Conservation (phyloP, 225 moss, liverwort and hornwort species). For the Ulota crispa region DNA sequence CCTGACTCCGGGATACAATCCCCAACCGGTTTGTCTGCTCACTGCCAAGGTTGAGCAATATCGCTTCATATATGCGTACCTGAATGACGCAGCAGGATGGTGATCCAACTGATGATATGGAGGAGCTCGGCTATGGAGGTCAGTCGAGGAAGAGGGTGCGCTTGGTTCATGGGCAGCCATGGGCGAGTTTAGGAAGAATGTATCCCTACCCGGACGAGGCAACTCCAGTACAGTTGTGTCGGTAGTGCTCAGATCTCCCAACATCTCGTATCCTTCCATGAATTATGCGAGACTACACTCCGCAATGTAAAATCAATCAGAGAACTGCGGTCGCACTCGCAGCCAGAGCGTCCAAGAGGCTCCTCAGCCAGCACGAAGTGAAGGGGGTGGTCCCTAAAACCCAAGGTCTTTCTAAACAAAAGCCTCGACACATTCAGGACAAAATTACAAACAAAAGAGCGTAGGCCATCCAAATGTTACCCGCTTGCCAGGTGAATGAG, state of each 20-base stretch:
- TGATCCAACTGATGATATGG: too few species aligned
- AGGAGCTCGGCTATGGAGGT: too few species aligned
- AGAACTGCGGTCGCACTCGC: constrained; percentile 14
- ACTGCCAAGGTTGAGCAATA: too few species aligned
- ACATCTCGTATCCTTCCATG: constrained; percentile 28
- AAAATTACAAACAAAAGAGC: neutral
- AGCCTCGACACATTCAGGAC: neutral
- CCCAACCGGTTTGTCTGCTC: too few species aligned
- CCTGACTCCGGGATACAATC: too few species aligned
- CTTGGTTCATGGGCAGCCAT: too few species aligned
- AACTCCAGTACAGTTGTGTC: neutral
- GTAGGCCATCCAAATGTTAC: neutral
- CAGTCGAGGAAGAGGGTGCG: too few species aligned
- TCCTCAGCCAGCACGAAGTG: constrained; percentile 49
- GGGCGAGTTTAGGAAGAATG: too few species aligned
- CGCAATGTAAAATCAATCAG: neutral
- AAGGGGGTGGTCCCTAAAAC: neutral
- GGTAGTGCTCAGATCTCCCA: constrained; percentile 41
- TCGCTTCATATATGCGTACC: too few species aligned
- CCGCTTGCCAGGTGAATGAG: neutral
- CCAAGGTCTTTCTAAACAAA: neutral
- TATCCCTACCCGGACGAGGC: too few species aligned
- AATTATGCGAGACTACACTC: neutral
- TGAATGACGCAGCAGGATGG: too few species aligned
- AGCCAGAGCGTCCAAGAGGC: too few species aligned